These are phyloP conservation scores for Aspergillus pseudonomiae DNA, from an alignment of 2,329 filamentous ascomycete species.

Conservation along the genomic window DNA sequence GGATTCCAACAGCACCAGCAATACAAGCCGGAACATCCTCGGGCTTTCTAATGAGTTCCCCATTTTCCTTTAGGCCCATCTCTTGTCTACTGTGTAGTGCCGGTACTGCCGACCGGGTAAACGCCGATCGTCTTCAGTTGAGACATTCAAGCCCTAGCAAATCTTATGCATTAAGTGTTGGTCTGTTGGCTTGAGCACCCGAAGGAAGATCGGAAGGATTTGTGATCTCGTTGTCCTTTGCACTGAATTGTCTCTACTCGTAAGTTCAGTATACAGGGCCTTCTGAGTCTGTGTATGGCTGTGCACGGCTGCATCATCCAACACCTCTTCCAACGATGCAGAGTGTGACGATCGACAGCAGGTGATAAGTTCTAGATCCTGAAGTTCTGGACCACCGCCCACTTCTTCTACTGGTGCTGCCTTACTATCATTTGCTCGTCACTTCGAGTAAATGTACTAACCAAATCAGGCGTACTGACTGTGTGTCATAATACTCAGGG, in stretches of 20 bases:
- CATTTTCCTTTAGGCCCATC: background rate
- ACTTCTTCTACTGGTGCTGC: background rate
- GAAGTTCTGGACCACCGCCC: background rate
- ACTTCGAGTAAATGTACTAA: background rate
- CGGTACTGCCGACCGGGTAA: slow-evolving; percentile 1
- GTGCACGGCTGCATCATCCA: background rate
- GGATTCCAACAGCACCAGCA: background rate
- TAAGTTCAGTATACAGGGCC: background rate
- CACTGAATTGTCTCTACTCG: background rate
- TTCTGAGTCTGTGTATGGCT: background rate
- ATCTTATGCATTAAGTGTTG: background rate
- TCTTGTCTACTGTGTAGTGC: background rate
- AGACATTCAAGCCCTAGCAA: background rate
- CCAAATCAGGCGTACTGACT: background rate
- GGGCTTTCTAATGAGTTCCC: background rate
- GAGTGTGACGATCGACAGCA: background rate
- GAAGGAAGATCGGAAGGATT: background rate
- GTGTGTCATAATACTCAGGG: background rate
- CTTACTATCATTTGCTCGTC: background rate
- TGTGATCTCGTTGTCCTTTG: background rate
- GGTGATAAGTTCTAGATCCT: background rate
- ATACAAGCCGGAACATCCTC: background rate
- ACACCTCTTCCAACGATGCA: background rate
- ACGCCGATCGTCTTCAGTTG: background rate
- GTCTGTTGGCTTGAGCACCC: background rate